Conservation (phyloP, 768 basidiomycete genomes). For the Agrocybe chaxingu region DNA sequence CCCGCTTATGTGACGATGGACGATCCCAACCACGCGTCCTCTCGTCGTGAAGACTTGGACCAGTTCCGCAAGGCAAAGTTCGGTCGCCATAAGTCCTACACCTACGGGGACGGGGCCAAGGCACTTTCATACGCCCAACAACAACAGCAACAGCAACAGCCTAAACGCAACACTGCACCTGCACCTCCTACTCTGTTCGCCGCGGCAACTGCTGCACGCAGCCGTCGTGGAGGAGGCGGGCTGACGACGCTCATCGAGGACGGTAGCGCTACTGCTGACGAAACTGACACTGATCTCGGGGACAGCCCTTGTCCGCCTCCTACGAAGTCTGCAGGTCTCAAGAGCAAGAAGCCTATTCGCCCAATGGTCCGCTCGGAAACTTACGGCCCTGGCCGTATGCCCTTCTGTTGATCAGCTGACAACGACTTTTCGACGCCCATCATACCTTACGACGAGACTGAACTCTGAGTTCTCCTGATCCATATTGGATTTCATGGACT, state of each 20-base stretch:
- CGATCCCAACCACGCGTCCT: slow-evolving; percentile 77
- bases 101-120: slow-evolving; percentile 77
- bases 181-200: slow-evolving; percentile 58
- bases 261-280: slow-evolving; percentile 59
- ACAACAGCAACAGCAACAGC: slow-evolving; percentile 38
- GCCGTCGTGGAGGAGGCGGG: slow-evolving; percentile 48
- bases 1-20: slow-evolving; percentile 91
- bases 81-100: slow-evolving; percentile 86
- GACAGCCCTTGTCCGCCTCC: slow-evolving; percentile 89
- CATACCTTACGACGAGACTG: neutral
- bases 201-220: slow-evolving; percentile 66
- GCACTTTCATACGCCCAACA: slow-evolving; percentile 20
- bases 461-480: too few species aligned
- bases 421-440: neutral
- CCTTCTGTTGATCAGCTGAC: slow-evolving; percentile 26
- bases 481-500: too few species aligned
- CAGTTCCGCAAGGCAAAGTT: slow-evolving; percentile 90
- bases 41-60: slow-evolving; percentile 83
- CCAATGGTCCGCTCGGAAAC: slow-evolving; percentile 63
- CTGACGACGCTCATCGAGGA: slow-evolving; percentile 69
- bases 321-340: slow-evolving; percentile 51
- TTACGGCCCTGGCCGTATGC: slow-evolving; percentile 60
- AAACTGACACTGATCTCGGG: slow-evolving; percentile 75
- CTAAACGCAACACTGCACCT: slow-evolving; percentile 69
- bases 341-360: slow-evolving; percentile 54